Evolutionary conservation across 441 rosid genomes (phyloP).

Genomic region (Gossypium lobatum): DNA sequence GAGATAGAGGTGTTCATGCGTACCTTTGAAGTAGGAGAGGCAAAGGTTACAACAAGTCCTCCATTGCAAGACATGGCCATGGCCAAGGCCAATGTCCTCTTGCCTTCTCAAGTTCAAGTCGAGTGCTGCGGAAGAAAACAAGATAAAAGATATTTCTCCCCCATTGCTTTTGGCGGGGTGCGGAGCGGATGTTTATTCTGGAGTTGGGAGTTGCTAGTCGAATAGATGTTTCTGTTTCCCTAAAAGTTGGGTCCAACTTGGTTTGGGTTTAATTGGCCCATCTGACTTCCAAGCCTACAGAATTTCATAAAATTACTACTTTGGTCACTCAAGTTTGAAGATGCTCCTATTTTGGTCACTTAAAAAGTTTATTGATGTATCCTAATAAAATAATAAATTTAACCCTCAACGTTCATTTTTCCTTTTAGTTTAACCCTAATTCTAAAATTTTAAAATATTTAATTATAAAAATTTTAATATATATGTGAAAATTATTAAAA

Average conservation of each 20-base stretch:
- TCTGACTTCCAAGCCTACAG: not conserved
- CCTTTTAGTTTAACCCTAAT: no score
- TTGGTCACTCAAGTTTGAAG: no score
- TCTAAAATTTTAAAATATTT: no score
- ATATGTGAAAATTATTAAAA: no score
- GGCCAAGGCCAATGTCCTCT: not conserved
- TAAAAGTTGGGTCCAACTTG: not conserved
- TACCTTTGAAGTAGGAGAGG: constrained; percentile 27
- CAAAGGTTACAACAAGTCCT: constrained; percentile 21
- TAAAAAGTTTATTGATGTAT: no score
- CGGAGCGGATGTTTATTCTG: not conserved
- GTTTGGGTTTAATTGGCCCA: not conserved
- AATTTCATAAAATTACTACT: not conserved
- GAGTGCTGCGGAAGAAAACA: not conserved
- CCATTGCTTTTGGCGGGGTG: constrained; percentile 4
- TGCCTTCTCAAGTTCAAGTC: not conserved
- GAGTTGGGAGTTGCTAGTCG: not conserved
- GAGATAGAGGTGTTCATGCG: constrained; percentile 21
- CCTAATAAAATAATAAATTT: no score
- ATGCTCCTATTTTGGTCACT: no score
- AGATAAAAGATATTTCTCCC: constrained; percentile 9
- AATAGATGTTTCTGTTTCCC: not conserved
- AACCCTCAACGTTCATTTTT: no score
- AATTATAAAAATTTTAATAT: no score
- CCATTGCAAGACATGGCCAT: constrained; percentile 25